These are phyloP conservation scores for Penicillium sclerotigenum DNA, from an alignment of 2,329 filamentous ascomycete species.

Conservation along the genomic window DNA sequence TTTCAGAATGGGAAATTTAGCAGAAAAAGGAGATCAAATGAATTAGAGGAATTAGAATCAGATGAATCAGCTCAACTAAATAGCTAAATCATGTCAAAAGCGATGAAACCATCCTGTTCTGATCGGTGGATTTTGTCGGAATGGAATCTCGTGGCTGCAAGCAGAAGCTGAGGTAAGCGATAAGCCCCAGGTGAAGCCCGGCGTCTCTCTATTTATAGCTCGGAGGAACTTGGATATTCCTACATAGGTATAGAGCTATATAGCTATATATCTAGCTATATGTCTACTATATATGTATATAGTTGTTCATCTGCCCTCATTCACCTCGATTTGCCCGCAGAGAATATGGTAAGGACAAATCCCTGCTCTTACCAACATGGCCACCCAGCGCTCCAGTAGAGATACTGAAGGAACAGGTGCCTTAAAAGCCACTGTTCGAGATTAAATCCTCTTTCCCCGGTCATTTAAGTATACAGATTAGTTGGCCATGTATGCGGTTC, in stretches of 20 bases:
- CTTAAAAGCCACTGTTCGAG: too few relatives aligned
- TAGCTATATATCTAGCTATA: too few relatives aligned
- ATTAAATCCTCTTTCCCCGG: too few relatives aligned
- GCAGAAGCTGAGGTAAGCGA: conserved; percentile 30
- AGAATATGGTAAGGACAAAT: conserved; percentile 55
- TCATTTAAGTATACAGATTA: too few relatives aligned
- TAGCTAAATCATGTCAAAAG: background rate
- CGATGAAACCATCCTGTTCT: background rate
- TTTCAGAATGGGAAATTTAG: conserved; percentile 32
- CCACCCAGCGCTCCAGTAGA: too few relatives aligned
- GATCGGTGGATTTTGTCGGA: background rate
- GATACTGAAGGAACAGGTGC: too few relatives aligned
- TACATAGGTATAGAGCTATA: too few relatives aligned
- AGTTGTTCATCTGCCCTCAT: too few relatives aligned
- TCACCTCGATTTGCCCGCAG: conserved; percentile 54
- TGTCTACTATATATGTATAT: too few relatives aligned
- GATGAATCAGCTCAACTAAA: background rate
- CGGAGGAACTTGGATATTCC: too few relatives aligned
- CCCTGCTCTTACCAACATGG: conserved; percentile 17
- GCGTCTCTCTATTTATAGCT: background rate
- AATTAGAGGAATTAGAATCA: background rate
- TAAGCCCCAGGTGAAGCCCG: background rate
- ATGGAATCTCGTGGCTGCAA: conserved; percentile 27
- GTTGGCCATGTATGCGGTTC: too few relatives aligned
- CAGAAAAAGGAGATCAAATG: conserved; percentile 6